Evolutionary conservation across 352 stramenopile species (phyloP), one percentile per base, ranked within the genome.

Genomic region (Phytophthora megakarya): DNA sequence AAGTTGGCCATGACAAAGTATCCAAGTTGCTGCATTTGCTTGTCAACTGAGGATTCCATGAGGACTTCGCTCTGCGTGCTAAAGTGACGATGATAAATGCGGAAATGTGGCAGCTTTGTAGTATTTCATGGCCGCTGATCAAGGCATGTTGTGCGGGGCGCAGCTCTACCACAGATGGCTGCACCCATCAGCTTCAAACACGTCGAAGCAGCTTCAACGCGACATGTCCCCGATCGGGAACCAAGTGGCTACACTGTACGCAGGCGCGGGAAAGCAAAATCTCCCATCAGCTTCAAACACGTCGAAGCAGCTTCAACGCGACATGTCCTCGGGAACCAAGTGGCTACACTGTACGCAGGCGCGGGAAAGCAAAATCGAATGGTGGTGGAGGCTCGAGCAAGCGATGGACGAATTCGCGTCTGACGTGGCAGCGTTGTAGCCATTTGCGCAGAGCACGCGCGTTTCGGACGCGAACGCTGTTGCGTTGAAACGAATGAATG

Each of bases 241-340:
- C 22, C n/a, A n/a, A 61, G 53, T 62, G 53, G 53, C 53, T 62
- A 62, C 53, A 59, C 26, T 35, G n/a, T n/a, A n/a, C n/a, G n/a
- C n/a, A n/a, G 37, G 38, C 23, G 30, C 54, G 54, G 42, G 43
- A 62, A 61, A 55, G 16, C 25, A 39, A 35, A n/a, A 59, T 60
- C 33, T n/a, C n/a, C n/a, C n/a, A n/a, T n/a, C 19, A 28, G 22
- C 55, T 64, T 64, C 45, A 56, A 19, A 28, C 22, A 23, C 18
- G 22, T 33, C 35, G 23, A 57, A 55, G 55, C 57, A 59, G 40
- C 56, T 64, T 57, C 56, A 65, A 43, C 56, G 58, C 48, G 58
- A 66, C 58, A 66, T 52, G 57, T 54, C 21, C 5, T 11, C 32
- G 32, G 21, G 11, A n/a, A 35, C 22, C n/a, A n/a, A 61, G 53